Base-by-base conservation (phyloP, 2,329 filamentous ascomycete genomes). In the Ophiostoma ulmi region DNA sequence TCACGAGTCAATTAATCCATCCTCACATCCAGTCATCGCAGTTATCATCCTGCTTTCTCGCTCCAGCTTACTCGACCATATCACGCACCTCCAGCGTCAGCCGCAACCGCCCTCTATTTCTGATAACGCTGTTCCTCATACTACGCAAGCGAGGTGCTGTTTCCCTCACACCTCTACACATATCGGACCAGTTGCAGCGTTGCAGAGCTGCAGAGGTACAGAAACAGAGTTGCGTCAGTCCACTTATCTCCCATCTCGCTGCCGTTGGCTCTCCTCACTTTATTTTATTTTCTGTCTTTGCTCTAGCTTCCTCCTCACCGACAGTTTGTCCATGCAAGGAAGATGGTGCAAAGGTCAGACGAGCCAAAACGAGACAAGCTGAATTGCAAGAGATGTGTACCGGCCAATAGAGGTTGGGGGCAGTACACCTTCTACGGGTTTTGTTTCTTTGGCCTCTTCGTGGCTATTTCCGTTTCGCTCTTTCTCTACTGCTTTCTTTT, bases 61-160 rank as follows among this genome's bases (percentile, higher is more conserved):
- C 52, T 11, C 17, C 44, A 48, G 52, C 52, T 58, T 26, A 58
- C 10, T 58, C 22, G 52, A 10, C n/a, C 10, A 8, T 10, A 58
- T 58, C 52, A 58, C 52, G 52, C 52, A 22, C 22, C 52, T 58
- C 52, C 52, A 58, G 26, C 52, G 58, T 41, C 35, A 39, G 36
- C 63, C 63, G 63, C 36, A 65, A 39, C 41, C 17, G 17, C 17
- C 41, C 41, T 5, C 44, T 36, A 64, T 64, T 35, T 22, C 35
- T 39, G 61, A 20, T 38, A 64, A 65, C 35, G 58, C 48, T 66
- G 70, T 72, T 72, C 68, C 68, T 70, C 52, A 48, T 72, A 70
- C 64, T 72, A 68, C 68, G 68, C 70, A 71, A 67, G 64, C 48
- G n/a, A 39, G 26, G 31, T 22, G 41, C n/a, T 69, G 44, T 58